These are phyloP conservation scores for Ogataea hybrid DNA, from an alignment of 1,139 yeast species.

Conservation along the genomic window DNA sequence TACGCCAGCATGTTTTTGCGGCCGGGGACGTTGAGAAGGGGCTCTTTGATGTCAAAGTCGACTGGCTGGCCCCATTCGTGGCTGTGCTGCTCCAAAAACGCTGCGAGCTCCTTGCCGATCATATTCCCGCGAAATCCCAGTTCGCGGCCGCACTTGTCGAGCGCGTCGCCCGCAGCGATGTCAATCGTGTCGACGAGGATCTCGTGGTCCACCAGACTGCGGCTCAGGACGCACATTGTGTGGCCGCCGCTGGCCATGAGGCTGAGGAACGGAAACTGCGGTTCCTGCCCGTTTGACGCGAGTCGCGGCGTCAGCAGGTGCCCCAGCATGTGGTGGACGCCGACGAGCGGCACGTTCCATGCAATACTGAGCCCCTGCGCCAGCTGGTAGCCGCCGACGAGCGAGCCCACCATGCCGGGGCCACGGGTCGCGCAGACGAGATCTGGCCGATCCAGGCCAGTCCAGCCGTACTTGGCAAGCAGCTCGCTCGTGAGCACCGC, in stretches of 20 bases:
- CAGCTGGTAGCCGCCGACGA: constrained; percentile 76
- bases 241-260: constrained; percentile 93
- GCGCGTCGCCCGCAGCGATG: constrained; percentile 90
- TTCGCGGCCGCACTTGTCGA: constrained; percentile 90
- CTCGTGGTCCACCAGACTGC: constrained; percentile 60
- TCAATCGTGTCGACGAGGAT: constrained; percentile 76
- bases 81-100: constrained; percentile 38
- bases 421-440: constrained; percentile 90
- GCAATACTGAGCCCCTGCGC: constrained; percentile 86
- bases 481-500: constrained; percentile 44
- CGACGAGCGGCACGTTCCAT: constrained; percentile 73
- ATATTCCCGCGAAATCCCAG: constrained; percentile 77
- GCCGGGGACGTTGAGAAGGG: constrained; percentile 48
- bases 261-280: constrained; percentile 76
- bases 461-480: constrained; percentile 33
- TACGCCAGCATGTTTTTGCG: constrained; percentile 49
- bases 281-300: constrained; percentile 40
- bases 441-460: constrained; percentile 50
- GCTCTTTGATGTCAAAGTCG: constrained; percentile 46
- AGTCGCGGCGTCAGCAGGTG: constrained; percentile 76
- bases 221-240: constrained; percentile 77
- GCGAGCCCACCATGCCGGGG: constrained; percentile 94
- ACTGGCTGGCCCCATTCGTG: constrained; percentile 29
- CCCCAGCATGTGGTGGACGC: constrained; percentile 97
- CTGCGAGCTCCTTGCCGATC: constrained; percentile 82